Conservation (phyloP, 495 filamentous ascomycete species). For the Penicillium lividum region DNA sequence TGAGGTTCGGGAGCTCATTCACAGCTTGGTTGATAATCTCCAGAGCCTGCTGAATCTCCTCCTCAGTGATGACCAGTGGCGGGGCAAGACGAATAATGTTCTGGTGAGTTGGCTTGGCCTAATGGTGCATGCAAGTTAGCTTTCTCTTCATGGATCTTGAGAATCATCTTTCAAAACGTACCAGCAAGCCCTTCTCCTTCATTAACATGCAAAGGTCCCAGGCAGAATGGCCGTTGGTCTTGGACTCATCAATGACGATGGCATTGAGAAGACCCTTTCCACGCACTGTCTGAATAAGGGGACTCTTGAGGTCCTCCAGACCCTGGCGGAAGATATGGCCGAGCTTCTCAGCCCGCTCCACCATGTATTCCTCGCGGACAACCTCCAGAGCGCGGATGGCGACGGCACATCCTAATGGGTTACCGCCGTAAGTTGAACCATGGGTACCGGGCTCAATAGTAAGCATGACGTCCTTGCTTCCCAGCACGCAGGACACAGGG, state of each 20-base stretch:
- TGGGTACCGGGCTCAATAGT: constrained; percentile 97
- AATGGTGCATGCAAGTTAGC: constrained; percentile 32
- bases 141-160: neutral
- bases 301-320: constrained; percentile 66
- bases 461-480: constrained; percentile 90
- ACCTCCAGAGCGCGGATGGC: constrained; percentile 96
- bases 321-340: constrained; percentile 85
- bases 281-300: constrained; percentile 79
- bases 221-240: constrained; percentile 81
- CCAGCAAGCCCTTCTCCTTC: constrained; percentile 93
- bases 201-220: constrained; percentile 97
- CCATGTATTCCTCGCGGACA: constrained; percentile 86
- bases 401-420: constrained; percentile 94
- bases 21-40: constrained; percentile 52
- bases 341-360: constrained; percentile 75
- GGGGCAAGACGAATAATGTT: constrained; percentile 79
- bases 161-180: constrained; percentile 42
- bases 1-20: constrained; percentile 50
- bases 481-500: constrained; percentile 91
- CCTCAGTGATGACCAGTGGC: constrained; percentile 58
- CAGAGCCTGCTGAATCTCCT: constrained; percentile 51
- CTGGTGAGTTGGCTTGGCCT: constrained; percentile 98
- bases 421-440: constrained; percentile 95
- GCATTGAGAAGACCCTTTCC: constrained; percentile 96
- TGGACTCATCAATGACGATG: constrained; percentile 91